phyloP scores from a whole-genome alignment of 305 asterid species.

The Withania somnifera region DNA sequence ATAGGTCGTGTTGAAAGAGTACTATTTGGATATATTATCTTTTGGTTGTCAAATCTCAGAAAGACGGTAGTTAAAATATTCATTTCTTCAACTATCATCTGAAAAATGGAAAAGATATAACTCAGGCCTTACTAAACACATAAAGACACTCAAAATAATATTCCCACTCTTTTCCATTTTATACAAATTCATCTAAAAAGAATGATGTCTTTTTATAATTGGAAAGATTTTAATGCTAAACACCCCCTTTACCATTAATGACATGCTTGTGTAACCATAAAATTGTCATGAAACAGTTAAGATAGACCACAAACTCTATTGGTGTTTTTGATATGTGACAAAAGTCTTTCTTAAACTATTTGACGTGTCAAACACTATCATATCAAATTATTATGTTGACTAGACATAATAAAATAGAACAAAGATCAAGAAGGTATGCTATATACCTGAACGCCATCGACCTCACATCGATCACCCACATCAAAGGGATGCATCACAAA shows the following conservation, averaged over 20 bases:
- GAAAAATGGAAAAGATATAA: neutral
- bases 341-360: neutral
- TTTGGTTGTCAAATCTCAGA: slow-evolving; percentile 52
- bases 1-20: slow-evolving; percentile 61
- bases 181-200: neutral
- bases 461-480: slow-evolving; percentile 89
- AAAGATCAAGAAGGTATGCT: neutral
- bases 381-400: neutral
- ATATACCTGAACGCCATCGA: slow-evolving; percentile 76
- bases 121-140: neutral
- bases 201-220: neutral
- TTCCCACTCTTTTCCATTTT: neutral
- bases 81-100: slow-evolving; percentile 85
- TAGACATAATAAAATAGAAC: neutral
- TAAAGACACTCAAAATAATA: neutral
- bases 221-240: neutral
- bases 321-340: neutral
- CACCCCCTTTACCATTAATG: neutral
- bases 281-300: neutral
- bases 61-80: slow-evolving; percentile 67
- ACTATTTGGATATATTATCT: slow-evolving; percentile 53
- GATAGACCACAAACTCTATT: neutral
- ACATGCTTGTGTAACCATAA: neutral
- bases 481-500: slow-evolving; percentile 78
- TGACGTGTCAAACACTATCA: neutral